Evolutionary conservation across 2,329 filamentous ascomycete genomes (phyloP).

Genomic region (Westerdykella aurantiaca): DNA sequence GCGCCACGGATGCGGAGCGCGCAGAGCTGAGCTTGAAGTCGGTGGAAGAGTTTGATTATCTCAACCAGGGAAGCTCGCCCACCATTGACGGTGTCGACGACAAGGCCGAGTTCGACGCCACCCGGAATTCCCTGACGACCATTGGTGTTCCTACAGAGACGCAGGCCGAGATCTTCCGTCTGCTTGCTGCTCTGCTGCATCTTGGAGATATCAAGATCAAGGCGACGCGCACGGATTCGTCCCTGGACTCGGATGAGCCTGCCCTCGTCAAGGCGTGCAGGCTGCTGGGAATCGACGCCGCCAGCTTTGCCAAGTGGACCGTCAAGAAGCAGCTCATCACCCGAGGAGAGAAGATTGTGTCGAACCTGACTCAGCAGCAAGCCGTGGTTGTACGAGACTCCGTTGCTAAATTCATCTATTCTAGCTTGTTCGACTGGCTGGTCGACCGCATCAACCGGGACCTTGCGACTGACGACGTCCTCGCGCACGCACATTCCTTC

Average conservation of each 20-base stretch:
- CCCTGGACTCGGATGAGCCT: slow-evolving; percentile 73
- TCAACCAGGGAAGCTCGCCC: slow-evolving; percentile 90
- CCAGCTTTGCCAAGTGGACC: slow-evolving; percentile 93
- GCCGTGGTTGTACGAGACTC: slow-evolving; percentile 93
- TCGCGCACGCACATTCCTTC: slow-evolving; percentile 77
- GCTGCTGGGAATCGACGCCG: slow-evolving; percentile 79
- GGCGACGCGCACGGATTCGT: slow-evolving; percentile 80
- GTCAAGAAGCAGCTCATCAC: slow-evolving; percentile 98
- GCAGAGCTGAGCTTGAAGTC: slow-evolving; percentile 73
- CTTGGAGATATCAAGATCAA: slow-evolving; percentile 96
- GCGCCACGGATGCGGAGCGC: slow-evolving; percentile 77
- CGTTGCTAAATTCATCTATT: slow-evolving; percentile 98
- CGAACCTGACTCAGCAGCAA: slow-evolving; percentile 88
- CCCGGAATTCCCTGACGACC: slow-evolving; percentile 76
- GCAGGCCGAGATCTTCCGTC: slow-evolving; percentile 80
- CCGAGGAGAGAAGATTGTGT: slow-evolving; percentile 93
- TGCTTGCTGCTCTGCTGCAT: slow-evolving; percentile 86
- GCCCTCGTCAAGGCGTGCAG: slow-evolving; percentile 73
- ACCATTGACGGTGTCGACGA: slow-evolving; percentile 93
- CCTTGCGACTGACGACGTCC: slow-evolving; percentile 80
- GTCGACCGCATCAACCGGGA: slow-evolving; percentile 95
- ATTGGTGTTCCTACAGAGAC: slow-evolving; percentile 73
- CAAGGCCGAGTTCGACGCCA: slow-evolving; percentile 86
- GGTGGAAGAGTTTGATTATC: slow-evolving; percentile 87
- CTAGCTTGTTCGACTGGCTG: slow-evolving; percentile 96